Evolutionary conservation across 768 basidiomycete species (phyloP).

Genomic region (Tulasnella sp.): DNA sequence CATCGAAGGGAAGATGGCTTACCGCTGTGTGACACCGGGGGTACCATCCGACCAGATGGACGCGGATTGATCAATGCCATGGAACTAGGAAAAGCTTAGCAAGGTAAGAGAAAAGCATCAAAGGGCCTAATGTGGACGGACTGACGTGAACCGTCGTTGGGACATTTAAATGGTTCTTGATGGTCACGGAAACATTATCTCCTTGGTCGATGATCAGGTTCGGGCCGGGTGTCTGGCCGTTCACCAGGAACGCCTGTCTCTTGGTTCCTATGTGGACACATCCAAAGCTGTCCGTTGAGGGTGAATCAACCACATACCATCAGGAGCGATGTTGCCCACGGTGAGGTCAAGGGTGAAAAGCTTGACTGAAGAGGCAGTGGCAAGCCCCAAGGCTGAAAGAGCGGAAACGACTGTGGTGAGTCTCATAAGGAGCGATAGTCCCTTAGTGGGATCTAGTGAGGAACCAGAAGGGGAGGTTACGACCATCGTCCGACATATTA

Average conservation of each 20-base stretch:
- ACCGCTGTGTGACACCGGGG: constrained; percentile 4
- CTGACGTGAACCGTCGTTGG: constrained; percentile 6
- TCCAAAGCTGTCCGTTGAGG: neutral
- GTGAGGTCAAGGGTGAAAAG: constrained; percentile 5
- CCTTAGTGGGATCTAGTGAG: too few species aligned
- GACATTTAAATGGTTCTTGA: neutral
- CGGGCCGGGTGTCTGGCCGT: neutral
- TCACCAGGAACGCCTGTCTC: neutral
- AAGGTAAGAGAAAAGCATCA: neutral
- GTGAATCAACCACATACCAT: neutral
- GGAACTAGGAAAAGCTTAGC: neutral
- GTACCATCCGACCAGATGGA: constrained; percentile 8
- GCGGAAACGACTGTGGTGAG: too few species aligned
- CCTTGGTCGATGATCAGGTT: neutral
- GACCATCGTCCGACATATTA: too few species aligned
- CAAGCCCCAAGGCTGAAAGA: too few species aligned
- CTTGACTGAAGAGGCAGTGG: neutral
- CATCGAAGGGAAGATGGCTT: neutral
- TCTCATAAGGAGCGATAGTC: too few species aligned
- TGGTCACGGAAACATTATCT: neutral
- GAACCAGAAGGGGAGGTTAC: too few species aligned
- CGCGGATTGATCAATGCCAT: neutral
- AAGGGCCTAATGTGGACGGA: neutral
- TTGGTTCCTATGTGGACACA: too few species aligned
- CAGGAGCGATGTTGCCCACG: neutral